A percentile compares a stretch with the other conserved stretches of the same genome.
phyloP scores from a whole-genome alignment of 768 basidiomycete genomes.

The Leccinum subgranulosum region DNA sequence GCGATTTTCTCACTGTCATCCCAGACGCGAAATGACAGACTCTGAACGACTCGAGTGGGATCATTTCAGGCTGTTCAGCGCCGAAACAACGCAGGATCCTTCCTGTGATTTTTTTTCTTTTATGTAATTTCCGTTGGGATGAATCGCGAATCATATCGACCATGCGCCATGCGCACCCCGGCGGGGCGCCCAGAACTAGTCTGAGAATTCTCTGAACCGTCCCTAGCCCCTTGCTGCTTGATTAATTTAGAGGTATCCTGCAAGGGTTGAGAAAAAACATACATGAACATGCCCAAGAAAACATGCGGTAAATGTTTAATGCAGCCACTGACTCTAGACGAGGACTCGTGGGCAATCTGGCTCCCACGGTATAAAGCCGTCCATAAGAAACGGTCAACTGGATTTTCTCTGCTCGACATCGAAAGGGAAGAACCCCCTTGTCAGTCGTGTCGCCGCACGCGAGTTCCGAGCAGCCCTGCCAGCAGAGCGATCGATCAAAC shows the following conservation, averaged over 20 bases:
- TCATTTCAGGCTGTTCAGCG: constrained; percentile 1
- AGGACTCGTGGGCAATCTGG: neutral
- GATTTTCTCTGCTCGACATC: neutral
- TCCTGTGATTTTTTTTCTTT: neutral
- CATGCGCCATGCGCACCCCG: constrained; percentile 8
- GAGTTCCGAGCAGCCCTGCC: neutral
- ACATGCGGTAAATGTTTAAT: neutral
- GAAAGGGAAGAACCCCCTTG: neutral
- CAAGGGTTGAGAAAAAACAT: constrained; percentile 1
- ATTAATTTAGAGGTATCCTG: neutral
- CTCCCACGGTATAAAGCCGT: neutral
- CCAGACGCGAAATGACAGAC: neutral
- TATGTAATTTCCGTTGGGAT: neutral
- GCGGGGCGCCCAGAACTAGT: neutral
- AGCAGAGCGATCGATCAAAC: constrained; percentile 3
- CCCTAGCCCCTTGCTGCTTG: neutral
- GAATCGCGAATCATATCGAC: neutral
- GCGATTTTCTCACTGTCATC: neutral
- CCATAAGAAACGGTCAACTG: neutral
- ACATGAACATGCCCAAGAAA: neutral
- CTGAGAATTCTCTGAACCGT: neutral
- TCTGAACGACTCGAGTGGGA: neutral
- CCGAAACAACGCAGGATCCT: constrained; percentile 1
- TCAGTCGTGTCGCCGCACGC: neutral
- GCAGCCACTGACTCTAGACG: neutral